A percentile compares a stretch with the other conserved stretches of the same genome.
Conservation (phyloP, 345 rosid genomes). For the Eucalyptus regnans region DNA sequence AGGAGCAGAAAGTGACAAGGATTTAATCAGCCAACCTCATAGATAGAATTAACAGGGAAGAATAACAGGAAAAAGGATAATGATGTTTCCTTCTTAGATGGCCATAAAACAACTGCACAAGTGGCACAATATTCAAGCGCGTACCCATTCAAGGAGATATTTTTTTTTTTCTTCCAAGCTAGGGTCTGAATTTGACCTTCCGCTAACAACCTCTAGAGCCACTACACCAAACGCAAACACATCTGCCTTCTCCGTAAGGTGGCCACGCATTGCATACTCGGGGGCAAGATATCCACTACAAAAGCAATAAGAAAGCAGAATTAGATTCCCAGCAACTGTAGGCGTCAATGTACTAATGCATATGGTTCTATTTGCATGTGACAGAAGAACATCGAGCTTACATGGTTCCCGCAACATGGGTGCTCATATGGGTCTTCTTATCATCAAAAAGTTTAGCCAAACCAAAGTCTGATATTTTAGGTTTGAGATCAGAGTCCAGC, state of each 20-base stretch:
- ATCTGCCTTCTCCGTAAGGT: slow-evolving; percentile 65
- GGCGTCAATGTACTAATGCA: neutral
- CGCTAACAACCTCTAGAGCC: slow-evolving; percentile 48
- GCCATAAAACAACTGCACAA: neutral
- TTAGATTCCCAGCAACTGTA: neutral
- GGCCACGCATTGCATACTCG: slow-evolving; percentile 67
- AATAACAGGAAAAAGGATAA: neutral
- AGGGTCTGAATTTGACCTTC: slow-evolving; percentile 49
- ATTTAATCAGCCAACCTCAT: too few relatives aligned
- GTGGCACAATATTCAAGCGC: neutral
- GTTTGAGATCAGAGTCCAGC: slow-evolving; percentile 33
- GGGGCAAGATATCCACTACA: slow-evolving; percentile 64
- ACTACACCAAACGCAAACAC: slow-evolving; percentile 64
- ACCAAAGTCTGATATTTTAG: slow-evolving; percentile 57
- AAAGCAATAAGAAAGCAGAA: neutral
- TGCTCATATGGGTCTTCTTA: slow-evolving; percentile 48
- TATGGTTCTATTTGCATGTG: neutral
- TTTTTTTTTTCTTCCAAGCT: slow-evolving; percentile 26
- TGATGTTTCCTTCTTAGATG: neutral
- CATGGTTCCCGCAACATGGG: slow-evolving; percentile 50
- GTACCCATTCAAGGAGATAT: slow-evolving; percentile 80
- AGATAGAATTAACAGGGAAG: neutral
- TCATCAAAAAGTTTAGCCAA: slow-evolving; percentile 49
- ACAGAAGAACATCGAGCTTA: slow-evolving; percentile 1
- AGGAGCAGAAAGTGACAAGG: too few relatives aligned